phyloP scores from a whole-genome alignment of 352 stramenopile genomes.

The Phytophthora chlamydospora region DNA sequence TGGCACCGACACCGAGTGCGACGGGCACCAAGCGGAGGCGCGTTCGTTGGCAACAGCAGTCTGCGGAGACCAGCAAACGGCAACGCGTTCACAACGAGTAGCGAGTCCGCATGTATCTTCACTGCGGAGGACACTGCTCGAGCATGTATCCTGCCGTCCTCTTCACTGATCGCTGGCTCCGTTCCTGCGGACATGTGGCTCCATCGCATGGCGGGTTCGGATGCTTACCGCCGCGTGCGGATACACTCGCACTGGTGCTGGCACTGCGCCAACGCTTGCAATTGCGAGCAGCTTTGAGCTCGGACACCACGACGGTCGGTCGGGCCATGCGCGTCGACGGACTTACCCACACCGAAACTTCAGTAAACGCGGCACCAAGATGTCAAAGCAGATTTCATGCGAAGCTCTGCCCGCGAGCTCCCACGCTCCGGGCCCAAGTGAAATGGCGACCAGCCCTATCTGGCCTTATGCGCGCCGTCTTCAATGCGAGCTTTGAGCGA shows the following conservation, averaged over 20 bases:
- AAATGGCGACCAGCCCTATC: slow-evolving; percentile 6
- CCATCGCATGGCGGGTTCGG: too few species aligned
- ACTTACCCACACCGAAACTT: slow-evolving; percentile 22
- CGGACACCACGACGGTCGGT: too few species aligned
- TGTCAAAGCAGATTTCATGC: slow-evolving; percentile 34
- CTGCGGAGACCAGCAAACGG: slow-evolving; percentile 11
- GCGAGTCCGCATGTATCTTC: slow-evolving; percentile 2
- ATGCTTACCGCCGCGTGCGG: not conserved
- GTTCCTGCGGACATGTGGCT: slow-evolving; percentile 1
- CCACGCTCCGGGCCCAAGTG: slow-evolving; percentile 25
- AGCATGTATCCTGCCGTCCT: slow-evolving; percentile 21
- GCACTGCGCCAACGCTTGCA: too few species aligned
- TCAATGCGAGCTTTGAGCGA: slow-evolving; percentile 6
- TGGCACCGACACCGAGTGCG: slow-evolving; percentile 8
- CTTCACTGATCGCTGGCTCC: slow-evolving; percentile 3
- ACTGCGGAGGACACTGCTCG: slow-evolving; percentile 11
- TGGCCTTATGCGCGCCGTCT: slow-evolving; percentile 9
- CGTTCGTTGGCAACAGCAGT: slow-evolving; percentile 14
- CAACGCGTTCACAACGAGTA: slow-evolving; percentile 24
- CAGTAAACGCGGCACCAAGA: slow-evolving; percentile 29
- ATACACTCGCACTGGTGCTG: slow-evolving; percentile 26
- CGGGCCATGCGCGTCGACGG: too few species aligned
- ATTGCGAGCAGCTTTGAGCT: too few species aligned
- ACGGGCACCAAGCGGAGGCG: slow-evolving; percentile 25
- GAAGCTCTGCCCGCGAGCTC: slow-evolving; percentile 25